Conservation (phyloP, 306 rosid genomes). For the Abrus pulchellus region DNA sequence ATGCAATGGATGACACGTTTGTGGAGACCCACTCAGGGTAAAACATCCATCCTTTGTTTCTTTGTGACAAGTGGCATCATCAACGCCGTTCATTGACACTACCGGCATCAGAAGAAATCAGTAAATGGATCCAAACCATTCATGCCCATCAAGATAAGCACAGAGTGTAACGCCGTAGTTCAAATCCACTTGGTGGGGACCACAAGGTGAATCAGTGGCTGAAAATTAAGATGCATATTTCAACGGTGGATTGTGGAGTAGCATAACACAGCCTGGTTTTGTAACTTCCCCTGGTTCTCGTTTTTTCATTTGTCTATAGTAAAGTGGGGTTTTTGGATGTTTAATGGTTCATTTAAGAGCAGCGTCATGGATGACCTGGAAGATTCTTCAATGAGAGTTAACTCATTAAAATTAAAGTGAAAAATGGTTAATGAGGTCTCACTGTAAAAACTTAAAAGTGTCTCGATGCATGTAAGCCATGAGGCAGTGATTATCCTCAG, state of each 20-base stretch:
- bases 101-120: not conserved
- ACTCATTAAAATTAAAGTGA: conserved; percentile 8
- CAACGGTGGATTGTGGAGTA: not conserved
- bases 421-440: not conserved
- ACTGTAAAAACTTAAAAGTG: not conserved
- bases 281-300: not conserved
- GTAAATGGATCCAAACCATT: not conserved
- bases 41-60: conserved; percentile 44
- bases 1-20: conserved; percentile 58
- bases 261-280: not conserved
- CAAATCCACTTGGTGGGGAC: conserved; percentile 19
- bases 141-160: conserved; percentile 34
- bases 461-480: not conserved
- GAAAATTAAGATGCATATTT: conserved; percentile 10
- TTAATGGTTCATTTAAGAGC: not conserved
- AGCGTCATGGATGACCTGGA: not conserved
- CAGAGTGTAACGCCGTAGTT: not conserved
- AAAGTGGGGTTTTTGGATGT: not conserved
- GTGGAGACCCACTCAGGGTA: not conserved
- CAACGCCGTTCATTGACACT: conserved; percentile 3
- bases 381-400: conserved; percentile 12
- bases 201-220: not conserved
- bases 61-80: conserved; percentile 37
- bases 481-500: not conserved
- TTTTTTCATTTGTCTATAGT: not conserved